Evolutionary conservation across 805 yeast species (phyloP), one percentile per base, ranked within the genome.

Genomic region (Metschnikowia gruessii): DNA sequence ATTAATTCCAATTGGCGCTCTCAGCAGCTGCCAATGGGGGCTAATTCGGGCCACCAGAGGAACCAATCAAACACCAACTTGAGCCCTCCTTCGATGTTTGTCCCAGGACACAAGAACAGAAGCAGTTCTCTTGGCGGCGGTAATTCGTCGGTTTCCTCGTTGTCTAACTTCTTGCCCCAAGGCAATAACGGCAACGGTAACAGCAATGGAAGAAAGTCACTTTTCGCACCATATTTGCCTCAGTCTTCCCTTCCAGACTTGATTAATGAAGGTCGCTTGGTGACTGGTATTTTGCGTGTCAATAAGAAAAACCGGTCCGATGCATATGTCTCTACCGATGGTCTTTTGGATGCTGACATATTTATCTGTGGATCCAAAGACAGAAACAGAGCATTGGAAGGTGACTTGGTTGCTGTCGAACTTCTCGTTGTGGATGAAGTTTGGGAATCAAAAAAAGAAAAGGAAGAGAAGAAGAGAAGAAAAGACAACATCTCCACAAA

Each of bases 291-390:
- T 22, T 73, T 94, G 58, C 79, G 99, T 54, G 99, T 94, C 37
- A 94, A 94, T 70, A 91, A 90, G 67, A 94, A 94, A 67, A 94
- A 94, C 65, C 78, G 99, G 58, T 89, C 97, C 1, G 98, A 94
- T 68, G 99, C 99, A 0, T 94, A 95, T 68, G 98, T 94, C n/a
- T 82, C 96, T 6, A 92, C 98, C 0, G 97, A 91, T 64, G 97
- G 97, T 1, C 77, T 91, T 28, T 76, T 94, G 52, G 99, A 94
- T 66, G 95, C 99, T 0, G 99, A 94, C 66, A 89, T 94, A 51
- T 94, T 90, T 62, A 94, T 94, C 55, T 94, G 98, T 72, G 99
- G 99, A 10, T 91, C 98, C 10, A 94, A 94, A 65, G 99, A 94
- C 68, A 86, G 99, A 65, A 94, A 94, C 67, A 83, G 99, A 64